Base-by-base conservation (phyloP, 352 stramenopile species). In the Globisporangium recalcitrans region DNA sequence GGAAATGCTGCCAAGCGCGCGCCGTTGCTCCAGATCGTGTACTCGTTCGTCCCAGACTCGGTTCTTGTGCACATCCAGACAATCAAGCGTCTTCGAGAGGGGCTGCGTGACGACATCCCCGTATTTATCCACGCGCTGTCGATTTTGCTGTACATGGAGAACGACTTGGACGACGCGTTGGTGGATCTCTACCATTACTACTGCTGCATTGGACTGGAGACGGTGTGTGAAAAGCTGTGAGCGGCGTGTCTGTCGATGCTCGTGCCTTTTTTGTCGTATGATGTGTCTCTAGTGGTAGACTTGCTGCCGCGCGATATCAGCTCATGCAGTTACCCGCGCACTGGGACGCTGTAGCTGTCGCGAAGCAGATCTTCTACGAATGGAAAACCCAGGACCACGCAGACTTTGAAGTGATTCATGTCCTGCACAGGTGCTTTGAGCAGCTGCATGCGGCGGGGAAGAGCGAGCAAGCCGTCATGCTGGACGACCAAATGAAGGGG, bases 131-230 rank as follows among this genome's bases (percentile, higher is more conserved):
- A 93, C 63, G 71, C 74, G 53, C 69, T 96, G 0, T 71, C 79
- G 3, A 78, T 94, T 16, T 59, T 91, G 46, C 63, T 95, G 38
- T 77, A 71, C 51, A 82, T 95, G 70, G 86, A 96, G 60, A 73
- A 16, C 5, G 71, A 85, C 19, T 63, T 94, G 19, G 78, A 92
- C 64, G 79, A 85, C 16, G 83, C 79, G 19, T 66, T 96, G 11
- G 69, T 88, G 26, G 87, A 96, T 46, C 62, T 95, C 48, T 96
- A 96, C 42, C 69, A 91, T 52, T 96, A 96, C 67, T 96, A 96
- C 65, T 90, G 74, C 65, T 88, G 82, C 69, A 95, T 95, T 40
- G 87, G 85, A 4, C 61, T 93, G 13, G 82, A 91, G 55, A 78
- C 73, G 21, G 47, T 80, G 21, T 90, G 80, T 51, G 80, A 90